These are phyloP conservation scores for Quercus parvula DNA, from an alignment of 306 rosid species.

Conservation along the genomic window DNA sequence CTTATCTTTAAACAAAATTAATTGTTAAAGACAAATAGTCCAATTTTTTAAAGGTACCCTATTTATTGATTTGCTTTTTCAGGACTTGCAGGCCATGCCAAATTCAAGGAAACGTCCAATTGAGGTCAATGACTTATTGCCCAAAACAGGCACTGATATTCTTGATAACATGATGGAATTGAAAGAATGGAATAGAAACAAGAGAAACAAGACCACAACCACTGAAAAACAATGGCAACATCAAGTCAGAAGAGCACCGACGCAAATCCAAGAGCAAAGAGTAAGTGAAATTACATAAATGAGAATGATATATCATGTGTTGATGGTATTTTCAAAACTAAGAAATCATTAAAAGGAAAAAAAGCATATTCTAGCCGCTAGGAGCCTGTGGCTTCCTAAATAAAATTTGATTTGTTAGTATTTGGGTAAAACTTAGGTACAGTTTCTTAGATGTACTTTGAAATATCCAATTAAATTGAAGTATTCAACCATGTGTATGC, in stretches of 20 bases:
- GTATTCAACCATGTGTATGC: no score
- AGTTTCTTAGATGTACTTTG: no score
- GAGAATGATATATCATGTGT: not conserved
- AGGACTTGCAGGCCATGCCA: conserved; percentile 29
- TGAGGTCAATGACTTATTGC: conserved; percentile 19
- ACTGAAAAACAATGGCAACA: conserved; percentile 35
- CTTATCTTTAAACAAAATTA: not conserved
- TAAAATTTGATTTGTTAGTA: no score
- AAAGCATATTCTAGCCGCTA: no score
- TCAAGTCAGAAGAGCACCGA: conserved; percentile 7
- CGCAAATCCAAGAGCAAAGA: conserved; percentile 20
- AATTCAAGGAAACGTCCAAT: conserved; percentile 43
- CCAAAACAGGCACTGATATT: conserved; percentile 4
- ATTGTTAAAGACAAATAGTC: not conserved
- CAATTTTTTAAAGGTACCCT: not conserved
- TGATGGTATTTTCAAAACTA: no score
- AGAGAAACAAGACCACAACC: conserved; percentile 24
- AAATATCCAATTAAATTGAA: no score
- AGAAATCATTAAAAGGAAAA: no score
- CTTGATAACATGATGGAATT: conserved; percentile 10
- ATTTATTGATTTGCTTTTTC: not conserved
- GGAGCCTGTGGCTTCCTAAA: no score
- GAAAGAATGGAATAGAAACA: conserved; percentile 20
- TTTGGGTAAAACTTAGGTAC: no score
- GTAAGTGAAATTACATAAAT: conserved; percentile 7